A percentile compares a stretch with the other conserved stretches of the same genome.
phyloP scores from a whole-genome alignment of 805 yeast species.

The Candida vartiovaarae region DNA sequence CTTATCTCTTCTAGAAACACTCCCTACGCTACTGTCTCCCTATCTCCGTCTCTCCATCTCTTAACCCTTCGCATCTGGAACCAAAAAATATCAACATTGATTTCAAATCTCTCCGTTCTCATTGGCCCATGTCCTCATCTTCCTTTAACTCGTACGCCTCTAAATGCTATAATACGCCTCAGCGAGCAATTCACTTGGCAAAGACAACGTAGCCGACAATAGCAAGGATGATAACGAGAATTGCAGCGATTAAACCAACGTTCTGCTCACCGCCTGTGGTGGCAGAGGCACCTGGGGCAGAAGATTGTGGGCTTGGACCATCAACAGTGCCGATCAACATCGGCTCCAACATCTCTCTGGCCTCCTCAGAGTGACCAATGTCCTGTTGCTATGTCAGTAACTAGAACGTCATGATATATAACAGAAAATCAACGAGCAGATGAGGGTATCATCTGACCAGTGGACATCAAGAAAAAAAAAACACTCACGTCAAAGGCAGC shows the following conservation, averaged over 20 bases:
- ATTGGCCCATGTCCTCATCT: neutral
- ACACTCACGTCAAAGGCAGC: slow-evolving; percentile 56
- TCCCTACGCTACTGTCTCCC: too few relatives aligned
- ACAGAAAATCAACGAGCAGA: too few relatives aligned
- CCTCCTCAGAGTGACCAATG: slow-evolving; percentile 97
- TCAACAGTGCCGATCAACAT: slow-evolving; percentile 76
- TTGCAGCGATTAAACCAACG: slow-evolving; percentile 18
- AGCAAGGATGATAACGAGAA: slow-evolving; percentile 15
- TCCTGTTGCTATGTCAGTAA: slow-evolving; percentile 35
- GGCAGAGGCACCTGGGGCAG: slow-evolving; percentile 14
- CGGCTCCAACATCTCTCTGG: slow-evolving; percentile 65
- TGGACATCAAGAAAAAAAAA: neutral
- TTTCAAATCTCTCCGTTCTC: neutral
- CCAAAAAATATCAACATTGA: neutral
- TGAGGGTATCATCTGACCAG: too few relatives aligned
- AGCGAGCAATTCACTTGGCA: neutral
- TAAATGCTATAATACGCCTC: too few relatives aligned
- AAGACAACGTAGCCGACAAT: slow-evolving; percentile 16
- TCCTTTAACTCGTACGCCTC: too few relatives aligned
- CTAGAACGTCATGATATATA: too few relatives aligned
- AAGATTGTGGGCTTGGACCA: slow-evolving; percentile 38
- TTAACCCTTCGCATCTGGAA: too few relatives aligned
- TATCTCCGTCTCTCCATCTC: too few relatives aligned
- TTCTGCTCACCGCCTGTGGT: slow-evolving; percentile 23
- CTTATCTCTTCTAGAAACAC: too few relatives aligned